Conservation (phyloP, 2,329 filamentous ascomycete species). For the Cordyceps cicadae region DNA sequence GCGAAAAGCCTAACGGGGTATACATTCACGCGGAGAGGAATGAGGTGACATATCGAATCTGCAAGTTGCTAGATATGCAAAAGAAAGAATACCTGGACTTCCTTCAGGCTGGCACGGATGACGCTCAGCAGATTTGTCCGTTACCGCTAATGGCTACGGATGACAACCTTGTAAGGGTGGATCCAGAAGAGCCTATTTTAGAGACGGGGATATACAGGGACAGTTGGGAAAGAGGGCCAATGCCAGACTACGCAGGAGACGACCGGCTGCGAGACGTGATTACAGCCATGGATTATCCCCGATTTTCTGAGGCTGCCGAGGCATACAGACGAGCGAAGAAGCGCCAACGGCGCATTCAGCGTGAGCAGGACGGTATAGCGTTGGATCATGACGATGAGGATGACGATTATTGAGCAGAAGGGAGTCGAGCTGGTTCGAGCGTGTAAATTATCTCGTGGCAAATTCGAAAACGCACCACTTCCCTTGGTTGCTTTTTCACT, state of each 20-base stretch:
- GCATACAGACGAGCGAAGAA: background rate
- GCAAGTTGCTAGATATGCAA: conserved; percentile 14
- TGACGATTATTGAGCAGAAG: too few species aligned
- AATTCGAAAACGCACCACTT: too few species aligned
- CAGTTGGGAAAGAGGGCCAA: conserved; percentile 23
- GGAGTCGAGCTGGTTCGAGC: too few species aligned
- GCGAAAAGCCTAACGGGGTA: background rate
- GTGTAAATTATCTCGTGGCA: too few species aligned
- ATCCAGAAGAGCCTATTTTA: conserved; percentile 19
- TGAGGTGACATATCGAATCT: conserved; percentile 15
- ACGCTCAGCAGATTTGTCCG: background rate
- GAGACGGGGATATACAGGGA: conserved; percentile 21
- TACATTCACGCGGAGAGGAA: conserved; percentile 14
- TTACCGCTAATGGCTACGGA: conserved; percentile 15
- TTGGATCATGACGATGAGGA: too few species aligned
- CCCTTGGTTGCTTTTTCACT: too few species aligned
- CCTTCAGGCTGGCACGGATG: background rate
- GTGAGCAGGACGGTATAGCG: too few species aligned
- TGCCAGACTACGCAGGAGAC: background rate
- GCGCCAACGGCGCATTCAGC: background rate
- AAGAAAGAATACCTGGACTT: conserved; percentile 15
- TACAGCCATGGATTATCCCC: background rate
- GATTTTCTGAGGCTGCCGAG: background rate
- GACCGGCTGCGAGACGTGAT: background rate
- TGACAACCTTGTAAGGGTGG: conserved; percentile 18